Percentiles rank a stretch among this genome's conserved stretches.
Conservation (phyloP, 257 asterid genomes). For the Craterostigma plantagineum region DNA sequence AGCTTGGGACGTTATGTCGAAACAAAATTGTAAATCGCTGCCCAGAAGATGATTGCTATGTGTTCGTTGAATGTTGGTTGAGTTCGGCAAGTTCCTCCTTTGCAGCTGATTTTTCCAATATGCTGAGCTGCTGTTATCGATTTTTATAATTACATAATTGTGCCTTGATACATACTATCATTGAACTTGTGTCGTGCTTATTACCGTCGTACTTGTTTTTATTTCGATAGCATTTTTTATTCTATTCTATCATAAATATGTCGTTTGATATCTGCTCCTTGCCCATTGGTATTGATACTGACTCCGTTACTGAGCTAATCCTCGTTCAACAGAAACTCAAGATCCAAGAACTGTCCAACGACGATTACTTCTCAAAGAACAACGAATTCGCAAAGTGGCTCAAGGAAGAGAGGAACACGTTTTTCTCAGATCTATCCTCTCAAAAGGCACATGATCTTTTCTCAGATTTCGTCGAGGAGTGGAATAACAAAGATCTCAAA, state of each 20-base stretch:
- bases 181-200: too few relatives aligned
- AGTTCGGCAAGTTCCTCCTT: too few relatives aligned
- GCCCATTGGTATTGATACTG: neutral
- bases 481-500: constrained; percentile 64
- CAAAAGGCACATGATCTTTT: constrained; percentile 49
- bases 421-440: constrained; percentile 71
- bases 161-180: too few relatives aligned
- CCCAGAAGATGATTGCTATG: too few relatives aligned
- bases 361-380: constrained; percentile 83
- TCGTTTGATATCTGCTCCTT: constrained; percentile 1
- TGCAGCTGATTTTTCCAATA: too few relatives aligned
- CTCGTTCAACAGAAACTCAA: constrained; percentile 28
- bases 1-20: too few relatives aligned
- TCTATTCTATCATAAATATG: neutral
- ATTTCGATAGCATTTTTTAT: neutral
- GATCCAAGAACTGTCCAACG: constrained; percentile 44
- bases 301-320: neutral
- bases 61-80: too few relatives aligned
- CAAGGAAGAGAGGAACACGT: constrained; percentile 44
- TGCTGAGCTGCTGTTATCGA: neutral
- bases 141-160: too few relatives aligned
- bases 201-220: too few relatives aligned
- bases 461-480: constrained; percentile 40
- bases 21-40: too few relatives aligned
- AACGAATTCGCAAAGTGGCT: constrained; percentile 87